Percentiles rank a stretch among this genome's conserved stretches.
Evolutionary conservation across 768 basidiomycete species (phyloP).

Genomic region (Arthromyces matolae): DNA sequence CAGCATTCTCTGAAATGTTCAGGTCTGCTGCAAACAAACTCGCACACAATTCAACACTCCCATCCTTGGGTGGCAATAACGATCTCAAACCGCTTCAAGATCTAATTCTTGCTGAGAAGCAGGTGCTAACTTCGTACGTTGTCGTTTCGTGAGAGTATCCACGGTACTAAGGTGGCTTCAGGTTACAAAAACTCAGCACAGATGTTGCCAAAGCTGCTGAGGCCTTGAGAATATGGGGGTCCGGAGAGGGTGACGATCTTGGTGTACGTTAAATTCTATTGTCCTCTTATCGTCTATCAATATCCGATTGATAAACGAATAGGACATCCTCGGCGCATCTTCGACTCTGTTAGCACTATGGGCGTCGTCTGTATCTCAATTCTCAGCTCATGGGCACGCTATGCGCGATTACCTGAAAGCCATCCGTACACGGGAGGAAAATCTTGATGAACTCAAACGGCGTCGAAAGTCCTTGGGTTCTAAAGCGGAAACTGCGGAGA

Average conservation of each 20-base stretch:
- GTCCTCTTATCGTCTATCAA: conserved; percentile 2
- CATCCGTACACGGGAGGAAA: conserved; percentile 82
- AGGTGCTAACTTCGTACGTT: conserved; percentile 68
- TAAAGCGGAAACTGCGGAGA: conserved; percentile 82
- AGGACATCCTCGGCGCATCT: conserved; percentile 78
- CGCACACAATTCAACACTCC: conserved; percentile 85
- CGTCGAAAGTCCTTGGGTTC: conserved; percentile 60
- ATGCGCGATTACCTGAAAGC: conserved; percentile 77
- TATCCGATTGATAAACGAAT: conserved; percentile 1
- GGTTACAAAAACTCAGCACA: conserved; percentile 60
- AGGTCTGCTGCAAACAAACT: conserved; percentile 75
- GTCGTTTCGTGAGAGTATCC: conserved; percentile 9
- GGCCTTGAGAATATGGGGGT: conserved; percentile 67
- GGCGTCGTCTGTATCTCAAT: conserved; percentile 61
- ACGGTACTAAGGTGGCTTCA: conserved; percentile 20
- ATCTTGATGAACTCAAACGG: conserved; percentile 70
- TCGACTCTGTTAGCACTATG: conserved; percentile 65
- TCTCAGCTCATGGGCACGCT: conserved; percentile 64
- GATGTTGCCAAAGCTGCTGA: conserved; percentile 72
- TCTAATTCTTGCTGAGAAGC: conserved; percentile 86
- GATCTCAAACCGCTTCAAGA: conserved; percentile 83
- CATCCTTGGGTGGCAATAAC: conserved; percentile 64
- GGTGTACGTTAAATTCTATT: conserved; percentile 43
- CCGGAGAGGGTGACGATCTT: conserved; percentile 80
- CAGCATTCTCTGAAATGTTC: conserved; percentile 51